Evolutionary conservation across 179 eudicot species (phyloP), one percentile per base, ranked within the genome.

Genomic region (Amaranthus tricolor): DNA sequence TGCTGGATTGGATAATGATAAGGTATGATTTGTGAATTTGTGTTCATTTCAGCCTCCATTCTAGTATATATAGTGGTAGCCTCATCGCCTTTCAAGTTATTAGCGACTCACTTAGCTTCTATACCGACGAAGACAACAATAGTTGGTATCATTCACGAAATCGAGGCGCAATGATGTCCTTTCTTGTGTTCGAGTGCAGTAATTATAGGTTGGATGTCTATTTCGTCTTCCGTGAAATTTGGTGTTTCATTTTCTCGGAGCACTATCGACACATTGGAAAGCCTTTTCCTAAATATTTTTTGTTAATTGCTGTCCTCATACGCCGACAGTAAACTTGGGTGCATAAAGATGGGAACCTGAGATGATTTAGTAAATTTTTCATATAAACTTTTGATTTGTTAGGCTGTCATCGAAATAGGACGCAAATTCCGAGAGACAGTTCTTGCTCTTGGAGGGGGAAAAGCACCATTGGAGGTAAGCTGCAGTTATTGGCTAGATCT

Each of bases 391-490:
- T 57, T 73, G n/a, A 7, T 31, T 31, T 72, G 64, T 71, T 86
- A 96, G 98, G 89, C 97, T 74, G 87, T 93, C 63, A 81, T 75
- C 86, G 94, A 91, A 66, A 93, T 87, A 49, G 99, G 99, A 62
- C 79, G 78, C 44, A 89, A 81, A 77, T 96, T 96, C 88, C 89
- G 99, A 72, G 97, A 96, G 76, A 96, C 99, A 5, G 68, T 96
- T 66, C 99, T 96, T 80, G 97, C 99, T 76, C 91, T 93, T 70
- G 98, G 98, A 66, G 99, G 99, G 69, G 99, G 99, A 67, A 96
- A 93, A 83, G 85, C 93, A 67, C 99, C 99, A 21, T 71, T 88
- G 14, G 88, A 89, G 90, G 99, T 93, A 68, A 77, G 86, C 74
- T 68, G 16, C 55, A 15, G n/a, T 66, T 12, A 40, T 31, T 31